These are phyloP conservation scores for Elaphomyces granulatus DNA, from an alignment of 495 filamentous ascomycete species.

Conservation along the genomic window DNA sequence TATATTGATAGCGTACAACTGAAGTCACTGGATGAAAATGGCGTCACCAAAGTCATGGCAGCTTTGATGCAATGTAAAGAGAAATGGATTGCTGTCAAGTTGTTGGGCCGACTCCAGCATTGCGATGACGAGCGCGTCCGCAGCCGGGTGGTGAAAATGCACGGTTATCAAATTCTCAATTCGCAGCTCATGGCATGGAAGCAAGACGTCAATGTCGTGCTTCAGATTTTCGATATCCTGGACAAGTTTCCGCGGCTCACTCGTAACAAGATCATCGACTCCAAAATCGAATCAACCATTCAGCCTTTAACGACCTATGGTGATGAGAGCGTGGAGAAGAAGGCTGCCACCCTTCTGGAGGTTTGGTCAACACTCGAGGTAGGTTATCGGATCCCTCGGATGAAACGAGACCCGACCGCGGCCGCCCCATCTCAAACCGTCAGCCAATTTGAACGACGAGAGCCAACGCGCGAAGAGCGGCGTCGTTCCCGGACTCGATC, in stretches of 20 bases:
- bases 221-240: constrained; percentile 84
- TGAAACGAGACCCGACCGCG: constrained; percentile 45
- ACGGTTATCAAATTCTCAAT: constrained; percentile 91
- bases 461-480: constrained; percentile 45
- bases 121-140: constrained; percentile 78
- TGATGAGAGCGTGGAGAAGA: constrained; percentile 59
- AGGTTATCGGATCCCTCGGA: constrained; percentile 90
- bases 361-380: constrained; percentile 82
- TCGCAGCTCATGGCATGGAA: constrained; percentile 69
- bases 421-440: constrained; percentile 25
- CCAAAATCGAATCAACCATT: constrained; percentile 82
- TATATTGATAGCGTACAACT: constrained; percentile 85
- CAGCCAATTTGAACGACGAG: constrained; percentile 56
- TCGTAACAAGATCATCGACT: constrained; percentile 93
- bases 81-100: constrained; percentile 97
- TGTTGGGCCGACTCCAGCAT: constrained; percentile 79
- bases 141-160: constrained; percentile 86
- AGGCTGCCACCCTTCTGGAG: constrained; percentile 57
- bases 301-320: constrained; percentile 49
- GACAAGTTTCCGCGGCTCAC: constrained; percentile 81
- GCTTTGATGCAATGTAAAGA: constrained; percentile 98
- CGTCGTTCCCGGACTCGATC: constrained; percentile 39
- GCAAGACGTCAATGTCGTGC: constrained; percentile 73
- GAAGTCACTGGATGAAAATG: constrained; percentile 69
- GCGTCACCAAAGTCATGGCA: constrained; percentile 95